A percentile compares a stretch with the other conserved stretches of the same genome.
Evolutionary conservation across 805 yeast genomes (phyloP).

Genomic region (Priceomyces fermenticarens): DNA sequence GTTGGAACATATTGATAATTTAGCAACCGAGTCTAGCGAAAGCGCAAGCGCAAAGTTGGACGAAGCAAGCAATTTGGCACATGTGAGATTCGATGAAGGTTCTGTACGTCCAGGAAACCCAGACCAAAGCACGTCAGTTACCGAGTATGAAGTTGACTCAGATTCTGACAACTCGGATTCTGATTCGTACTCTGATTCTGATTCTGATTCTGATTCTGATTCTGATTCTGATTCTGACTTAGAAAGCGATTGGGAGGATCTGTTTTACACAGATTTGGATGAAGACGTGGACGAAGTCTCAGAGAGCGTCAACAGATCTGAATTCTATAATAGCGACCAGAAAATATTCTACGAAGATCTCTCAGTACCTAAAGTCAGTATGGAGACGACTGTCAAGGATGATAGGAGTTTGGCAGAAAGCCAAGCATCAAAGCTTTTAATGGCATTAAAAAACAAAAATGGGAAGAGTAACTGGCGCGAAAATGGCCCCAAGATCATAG

Average conservation of each 20-base stretch:
- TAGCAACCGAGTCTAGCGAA: conserved; percentile 6
- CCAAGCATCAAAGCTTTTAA: too few species aligned
- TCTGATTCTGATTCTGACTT: conserved; percentile 16
- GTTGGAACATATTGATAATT: conserved; percentile 47
- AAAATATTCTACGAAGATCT: too few species aligned
- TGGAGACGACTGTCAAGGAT: too few species aligned
- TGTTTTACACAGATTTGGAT: conserved; percentile 3
- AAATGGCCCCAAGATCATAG: too few species aligned
- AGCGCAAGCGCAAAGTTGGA: conserved; percentile 17
- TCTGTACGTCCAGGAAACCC: conserved; percentile 5
- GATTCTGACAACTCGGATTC: conserved; percentile 27
- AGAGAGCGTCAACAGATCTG: too few species aligned
- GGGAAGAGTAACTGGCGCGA: too few species aligned
- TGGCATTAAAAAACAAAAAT: too few species aligned
- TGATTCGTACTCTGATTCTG: conserved; percentile 12
- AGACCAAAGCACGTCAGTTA: conserved; percentile 24
- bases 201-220: conserved; percentile 16
- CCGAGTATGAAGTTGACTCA: conserved; percentile 38
- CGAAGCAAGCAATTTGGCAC: conserved; percentile 7
- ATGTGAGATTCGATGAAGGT: conserved; percentile 12
- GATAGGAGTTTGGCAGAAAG: too few species aligned
- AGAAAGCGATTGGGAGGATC: conserved; percentile 1
- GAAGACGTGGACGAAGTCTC: not conserved
- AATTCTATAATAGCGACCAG: too few species aligned
- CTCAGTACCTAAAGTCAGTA: too few species aligned